phyloP scores from a whole-genome alignment of 1,284 basidiomycete genomes.

The Rhizoctonia solani region DNA sequence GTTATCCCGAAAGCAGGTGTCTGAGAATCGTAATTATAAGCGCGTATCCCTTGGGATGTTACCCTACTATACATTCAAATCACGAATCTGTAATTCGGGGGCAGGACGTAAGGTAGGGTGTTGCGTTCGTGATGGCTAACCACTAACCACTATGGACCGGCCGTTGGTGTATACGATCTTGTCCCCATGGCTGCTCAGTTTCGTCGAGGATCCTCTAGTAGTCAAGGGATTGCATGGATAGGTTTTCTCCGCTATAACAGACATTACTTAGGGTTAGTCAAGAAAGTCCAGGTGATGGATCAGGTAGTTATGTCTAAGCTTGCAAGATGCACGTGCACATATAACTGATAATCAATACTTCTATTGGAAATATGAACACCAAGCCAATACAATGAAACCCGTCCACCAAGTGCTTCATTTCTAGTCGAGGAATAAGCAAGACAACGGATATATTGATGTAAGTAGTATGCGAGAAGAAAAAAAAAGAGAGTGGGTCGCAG shows the following conservation, averaged over 20 bases:
- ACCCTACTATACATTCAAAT: slow-evolving; percentile 54
- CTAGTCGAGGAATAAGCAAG: slow-evolving; percentile 1
- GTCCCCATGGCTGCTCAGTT: slow-evolving; percentile 80
- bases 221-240: slow-evolving; percentile 80
- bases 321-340: not conserved
- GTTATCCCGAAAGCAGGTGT: slow-evolving; percentile 60
- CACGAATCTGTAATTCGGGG: slow-evolving; percentile 55
- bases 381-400: too few relatives aligned
- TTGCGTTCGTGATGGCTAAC: not conserved
- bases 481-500: slow-evolving; percentile 31
- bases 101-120: not conserved
- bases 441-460: slow-evolving; percentile 28
- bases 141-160: slow-evolving; percentile 77
- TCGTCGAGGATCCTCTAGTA: slow-evolving; percentile 74
- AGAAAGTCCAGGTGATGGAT: not conserved
- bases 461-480: slow-evolving; percentile 12
- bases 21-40: slow-evolving; percentile 46
- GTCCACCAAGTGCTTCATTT: not conserved
- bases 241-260: slow-evolving; percentile 13
- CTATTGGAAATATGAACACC: too few relatives aligned
- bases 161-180: slow-evolving; percentile 89
- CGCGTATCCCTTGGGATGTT: not conserved
- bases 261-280: slow-evolving; percentile 9
- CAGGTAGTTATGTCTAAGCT: too few relatives aligned
- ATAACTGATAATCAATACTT: too few relatives aligned